Base-by-base conservation (phyloP, 306 rosid species). In the Quercus bicolor region DNA sequence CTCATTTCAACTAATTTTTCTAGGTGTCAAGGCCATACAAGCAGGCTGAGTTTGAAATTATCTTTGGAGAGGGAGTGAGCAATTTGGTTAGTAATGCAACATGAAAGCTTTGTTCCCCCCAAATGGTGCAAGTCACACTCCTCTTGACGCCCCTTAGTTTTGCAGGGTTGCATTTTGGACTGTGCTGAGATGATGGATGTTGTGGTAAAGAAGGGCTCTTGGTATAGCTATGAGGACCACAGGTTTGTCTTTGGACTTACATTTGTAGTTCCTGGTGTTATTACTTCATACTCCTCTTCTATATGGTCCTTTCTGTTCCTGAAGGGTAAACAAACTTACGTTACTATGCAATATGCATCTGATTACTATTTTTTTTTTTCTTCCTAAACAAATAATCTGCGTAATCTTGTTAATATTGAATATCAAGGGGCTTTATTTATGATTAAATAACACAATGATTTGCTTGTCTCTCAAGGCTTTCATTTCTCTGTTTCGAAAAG, bases 21-120 rank as follows among this genome's bases (percentile, higher is more conserved):
- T 85, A 95, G 98, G 98, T 95, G 28, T 95, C 98, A 56, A 91
- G 98, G 84, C 98, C 98, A 43, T 95, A 95, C 93, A 95, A 91
- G 86, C 86, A 91, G 83, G 98, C 98, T 60, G 98, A 95, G 76
- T 92, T 95, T 75, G 98, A 95, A 84, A 95, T 92, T 78, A 89
- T 93, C 65, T 95, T 95, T 79, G 98, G 98, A 57, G 98, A 95
- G 88, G 98, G 98, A 73, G 89, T 91, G 45, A 74, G 92, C 78
- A 86, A 91, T 84, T 84, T 90, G 97, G 98, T 95, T 20, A 82
- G 96, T 80, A 64, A 70, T 26, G 79, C 74, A 6, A 59, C 74
- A 21, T 19, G 45, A 23, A 78, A 60, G 52, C 37, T 9, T 9
- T 28, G 75, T 20, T 65, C 78, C 73, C 62, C 68, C 53, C 19